phyloP scores from a whole-genome alignment of 305 asterid species.

The Rubia tinctorum region DNA sequence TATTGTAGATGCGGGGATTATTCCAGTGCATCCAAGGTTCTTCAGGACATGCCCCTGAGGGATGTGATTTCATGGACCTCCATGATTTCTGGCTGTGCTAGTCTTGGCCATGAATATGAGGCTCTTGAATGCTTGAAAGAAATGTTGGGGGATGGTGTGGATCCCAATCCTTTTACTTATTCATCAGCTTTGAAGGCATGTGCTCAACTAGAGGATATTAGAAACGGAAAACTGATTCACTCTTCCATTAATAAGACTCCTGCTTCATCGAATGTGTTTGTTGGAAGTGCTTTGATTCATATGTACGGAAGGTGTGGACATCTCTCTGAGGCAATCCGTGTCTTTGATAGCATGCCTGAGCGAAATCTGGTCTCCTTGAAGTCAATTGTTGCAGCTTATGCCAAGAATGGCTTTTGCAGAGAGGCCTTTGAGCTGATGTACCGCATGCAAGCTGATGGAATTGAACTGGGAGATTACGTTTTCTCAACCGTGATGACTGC shows the following conservation, averaged over 20 bases:
- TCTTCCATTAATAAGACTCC: slow-evolving; percentile 64
- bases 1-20: slow-evolving; percentile 73
- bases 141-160: slow-evolving; percentile 82
- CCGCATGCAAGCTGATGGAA: slow-evolving; percentile 71
- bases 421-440: slow-evolving; percentile 86
- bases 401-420: slow-evolving; percentile 58
- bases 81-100: slow-evolving; percentile 81
- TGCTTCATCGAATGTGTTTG: slow-evolving; percentile 53
- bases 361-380: slow-evolving; percentile 73
- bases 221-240: slow-evolving; percentile 66
- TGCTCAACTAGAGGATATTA: slow-evolving; percentile 57
- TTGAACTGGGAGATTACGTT: slow-evolving; percentile 61
- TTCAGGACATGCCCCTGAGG: slow-evolving; percentile 54
- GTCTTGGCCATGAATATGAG: slow-evolving; percentile 68
- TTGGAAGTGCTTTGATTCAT: slow-evolving; percentile 71
- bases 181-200: slow-evolving; percentile 84
- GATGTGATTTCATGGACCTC: slow-evolving; percentile 96
- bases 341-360: slow-evolving; percentile 69
- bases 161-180: slow-evolving; percentile 76
- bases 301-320: slow-evolving; percentile 74
- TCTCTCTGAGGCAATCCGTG: slow-evolving; percentile 58
- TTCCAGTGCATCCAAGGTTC: slow-evolving; percentile 61
- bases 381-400: slow-evolving; percentile 74
- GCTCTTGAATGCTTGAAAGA: slow-evolving; percentile 78
- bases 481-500: slow-evolving; percentile 57